These are phyloP conservation scores for Plasmodium inui DNA, from an alignment of 169 alveolate species.

Conservation along the genomic window DNA sequence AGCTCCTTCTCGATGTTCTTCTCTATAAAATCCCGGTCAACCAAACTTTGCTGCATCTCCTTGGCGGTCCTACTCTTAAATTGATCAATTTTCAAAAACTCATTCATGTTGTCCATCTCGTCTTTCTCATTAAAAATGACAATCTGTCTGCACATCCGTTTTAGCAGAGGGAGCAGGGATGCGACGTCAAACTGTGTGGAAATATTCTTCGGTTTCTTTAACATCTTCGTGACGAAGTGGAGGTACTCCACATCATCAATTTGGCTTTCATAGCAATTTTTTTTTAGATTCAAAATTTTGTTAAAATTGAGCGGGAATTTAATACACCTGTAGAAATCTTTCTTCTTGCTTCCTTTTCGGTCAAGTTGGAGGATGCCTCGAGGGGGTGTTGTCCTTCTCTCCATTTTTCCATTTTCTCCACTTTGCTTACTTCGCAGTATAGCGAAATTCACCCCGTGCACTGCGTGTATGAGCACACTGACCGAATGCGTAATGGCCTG, in stretches of 20 bases:
- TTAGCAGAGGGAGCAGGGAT: slow-evolving; percentile 28
- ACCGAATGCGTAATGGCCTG: slow-evolving; percentile 17
- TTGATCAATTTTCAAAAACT: slow-evolving; percentile 57
- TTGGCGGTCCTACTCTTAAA: slow-evolving; percentile 36
- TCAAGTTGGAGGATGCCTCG: not conserved
- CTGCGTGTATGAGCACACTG: slow-evolving; percentile 32
- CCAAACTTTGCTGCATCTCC: slow-evolving; percentile 6
- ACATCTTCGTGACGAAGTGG: slow-evolving; percentile 17
- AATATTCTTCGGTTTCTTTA: slow-evolving; percentile 38
- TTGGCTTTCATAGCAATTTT: not conserved
- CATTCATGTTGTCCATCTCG: slow-evolving; percentile 33
- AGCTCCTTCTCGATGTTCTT: slow-evolving; percentile 49
- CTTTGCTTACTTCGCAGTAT: not conserved
- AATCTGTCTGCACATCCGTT: slow-evolving; percentile 40
- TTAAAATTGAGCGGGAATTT: slow-evolving; percentile 57
- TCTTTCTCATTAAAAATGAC: slow-evolving; percentile 24
- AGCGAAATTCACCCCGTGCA: slow-evolving; percentile 24
- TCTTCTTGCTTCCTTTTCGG: not conserved
- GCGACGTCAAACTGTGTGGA: slow-evolving; percentile 39
- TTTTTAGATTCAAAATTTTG: slow-evolving; percentile 37
- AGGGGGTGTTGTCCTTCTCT: not conserved
- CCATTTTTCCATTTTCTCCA: not conserved
- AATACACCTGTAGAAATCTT: slow-evolving; percentile 11
- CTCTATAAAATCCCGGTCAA: slow-evolving; percentile 12
- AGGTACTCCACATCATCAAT: slow-evolving; percentile 26